A percentile compares a stretch with the other conserved stretches of the same genome.
Conservation (phyloP, 2,329 filamentous ascomycete genomes). For the Aspergillus ruber region DNA sequence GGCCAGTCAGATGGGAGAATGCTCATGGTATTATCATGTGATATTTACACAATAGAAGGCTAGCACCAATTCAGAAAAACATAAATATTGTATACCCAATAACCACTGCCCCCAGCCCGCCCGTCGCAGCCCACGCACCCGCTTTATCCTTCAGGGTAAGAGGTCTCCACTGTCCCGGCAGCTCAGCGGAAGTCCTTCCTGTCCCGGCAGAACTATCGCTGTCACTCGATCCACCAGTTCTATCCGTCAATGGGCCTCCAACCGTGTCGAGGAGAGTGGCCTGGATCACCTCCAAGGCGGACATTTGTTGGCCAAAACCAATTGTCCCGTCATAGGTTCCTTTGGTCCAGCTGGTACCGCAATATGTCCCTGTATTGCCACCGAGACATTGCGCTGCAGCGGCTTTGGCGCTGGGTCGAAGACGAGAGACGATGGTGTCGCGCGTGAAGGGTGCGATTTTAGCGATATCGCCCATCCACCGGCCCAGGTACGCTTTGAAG, state of each 20-base stretch:
- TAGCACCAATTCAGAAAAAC: neutral
- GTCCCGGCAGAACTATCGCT: slow-evolving; percentile 35
- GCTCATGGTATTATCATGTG: no score
- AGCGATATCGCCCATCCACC: slow-evolving; percentile 50
- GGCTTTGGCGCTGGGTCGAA: slow-evolving; percentile 40
- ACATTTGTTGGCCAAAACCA: slow-evolving; percentile 35
- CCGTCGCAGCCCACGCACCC: slow-evolving; percentile 23
- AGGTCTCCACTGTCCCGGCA: slow-evolving; percentile 16
- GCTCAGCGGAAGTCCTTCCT: slow-evolving; percentile 2
- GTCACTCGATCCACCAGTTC: slow-evolving; percentile 51
- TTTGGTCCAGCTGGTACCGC: slow-evolving; percentile 33
- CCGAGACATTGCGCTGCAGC: slow-evolving; percentile 15
- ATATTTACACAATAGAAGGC: neutral
- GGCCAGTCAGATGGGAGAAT: no score
- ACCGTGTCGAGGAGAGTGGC: slow-evolving; percentile 43
- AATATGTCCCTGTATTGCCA: slow-evolving; percentile 19
- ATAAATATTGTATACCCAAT: slow-evolving; percentile 5
- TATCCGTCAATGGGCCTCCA: slow-evolving; percentile 36
- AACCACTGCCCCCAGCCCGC: slow-evolving; percentile 18
- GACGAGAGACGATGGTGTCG: slow-evolving; percentile 41
- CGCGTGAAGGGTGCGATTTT: slow-evolving; percentile 51
- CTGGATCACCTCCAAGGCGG: slow-evolving; percentile 51
- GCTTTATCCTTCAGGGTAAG: slow-evolving; percentile 22
- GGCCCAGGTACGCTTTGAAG: slow-evolving; percentile 58
- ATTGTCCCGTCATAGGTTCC: slow-evolving; percentile 24